These are phyloP conservation scores for Fusarium sp. DNA, from an alignment of 2,329 filamentous ascomycete genomes.

Conservation along the genomic window DNA sequence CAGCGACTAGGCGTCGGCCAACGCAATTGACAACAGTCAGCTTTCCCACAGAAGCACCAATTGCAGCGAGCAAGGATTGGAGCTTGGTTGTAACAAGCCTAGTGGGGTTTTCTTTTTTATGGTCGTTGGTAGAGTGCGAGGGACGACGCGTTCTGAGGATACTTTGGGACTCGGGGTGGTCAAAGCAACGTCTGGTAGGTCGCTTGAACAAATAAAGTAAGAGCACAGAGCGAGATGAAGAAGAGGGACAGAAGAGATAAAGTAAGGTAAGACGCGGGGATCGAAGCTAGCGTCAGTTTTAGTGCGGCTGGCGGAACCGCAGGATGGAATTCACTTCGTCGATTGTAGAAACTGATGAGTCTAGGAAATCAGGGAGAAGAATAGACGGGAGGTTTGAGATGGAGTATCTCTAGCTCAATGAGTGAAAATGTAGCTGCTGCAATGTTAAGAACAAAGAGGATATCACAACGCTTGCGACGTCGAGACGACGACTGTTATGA, in stretches of 20 bases:
- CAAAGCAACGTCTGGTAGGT: conserved; percentile 6
- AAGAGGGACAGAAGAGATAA: conserved; percentile 28
- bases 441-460: not conserved
- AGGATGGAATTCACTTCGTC: conserved; percentile 20
- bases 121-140: conserved; percentile 4
- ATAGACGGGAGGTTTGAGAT: not conserved
- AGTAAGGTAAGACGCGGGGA: conserved; percentile 50
- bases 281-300: conserved; percentile 47
- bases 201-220: conserved; percentile 18
- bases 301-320: conserved; percentile 47
- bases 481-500: not conserved
- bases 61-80: conserved; percentile 23
- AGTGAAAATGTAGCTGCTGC: not conserved
- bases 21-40: conserved; percentile 20
- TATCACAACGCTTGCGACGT: not conserved
- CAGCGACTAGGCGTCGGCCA: conserved; percentile 19
- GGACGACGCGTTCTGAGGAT: not conserved
- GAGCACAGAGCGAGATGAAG: conserved; percentile 12
- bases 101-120: conserved; percentile 3
- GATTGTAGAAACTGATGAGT: conserved; percentile 21
- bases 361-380: not conserved
- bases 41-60: conserved; percentile 29
- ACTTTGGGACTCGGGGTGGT: conserved; percentile 1
- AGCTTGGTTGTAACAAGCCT: conserved; percentile 10
- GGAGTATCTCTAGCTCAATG: not conserved